Base-by-base conservation (phyloP, 495 filamentous ascomycete species). In the Penicillium diatomitis region DNA sequence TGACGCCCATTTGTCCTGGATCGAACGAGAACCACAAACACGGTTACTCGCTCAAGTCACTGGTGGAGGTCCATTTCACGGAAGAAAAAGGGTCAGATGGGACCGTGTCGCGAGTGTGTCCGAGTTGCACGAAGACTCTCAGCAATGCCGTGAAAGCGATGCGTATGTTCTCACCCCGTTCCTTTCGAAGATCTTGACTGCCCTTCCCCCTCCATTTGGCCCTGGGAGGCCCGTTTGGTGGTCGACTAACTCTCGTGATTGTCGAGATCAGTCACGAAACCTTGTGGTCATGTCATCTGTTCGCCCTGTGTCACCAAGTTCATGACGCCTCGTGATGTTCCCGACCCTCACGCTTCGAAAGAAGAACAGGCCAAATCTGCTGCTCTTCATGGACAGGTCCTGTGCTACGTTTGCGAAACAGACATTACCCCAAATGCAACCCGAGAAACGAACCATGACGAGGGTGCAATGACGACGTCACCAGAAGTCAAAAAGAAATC, bases 251-350 rank as follows among this genome's bases (percentile, higher is more conserved):
- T 43, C 4, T 20, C 20, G 20, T 20, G 20, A 20, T 20, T 20
- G 28, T 12, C 44, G 2, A 10, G 27, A 32, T 30, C 38, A 75
- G 77, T 98, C 8, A 86, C 89, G 2, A 92, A 90, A 65, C 90
- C 90, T 0, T 98, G 92, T 60, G 92, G 92, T 0, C 92, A 98
- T 57, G 88, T 97, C 3, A 72, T 96, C 5, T 98, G 92, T 67
- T 83, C 86, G 51, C 87, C 81, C 11, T 98, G 92, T 59, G 86
- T 88, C 3, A 78, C 80, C 38, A 88, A 92, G 58, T 96, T 98
- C 65, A 87, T 97, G 81, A 80, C 72, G 20, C 76, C 81, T 0
- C 70, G 75, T 36, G 68, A 75, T 29, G 68, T 66, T 3, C 69
- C 73, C 3, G 84, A 90, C 61, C 83, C 87, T 3, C 87, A 90